Conservation (phyloP, 192 early-diverging fungal genomes). For the Umbelopsis ramanniana region DNA sequence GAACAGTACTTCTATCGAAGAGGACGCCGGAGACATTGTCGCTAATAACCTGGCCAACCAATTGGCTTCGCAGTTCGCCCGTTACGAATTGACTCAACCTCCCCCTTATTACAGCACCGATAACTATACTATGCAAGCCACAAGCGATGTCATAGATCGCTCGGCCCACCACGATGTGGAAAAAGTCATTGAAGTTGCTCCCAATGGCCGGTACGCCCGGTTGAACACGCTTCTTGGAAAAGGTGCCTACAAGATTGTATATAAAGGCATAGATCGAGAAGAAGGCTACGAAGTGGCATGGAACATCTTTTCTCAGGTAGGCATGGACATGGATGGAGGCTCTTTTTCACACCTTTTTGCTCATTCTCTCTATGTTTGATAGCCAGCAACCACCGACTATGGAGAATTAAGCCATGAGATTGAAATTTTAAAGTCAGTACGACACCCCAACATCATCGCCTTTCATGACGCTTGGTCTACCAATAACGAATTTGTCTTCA, state of each 20-base stretch:
- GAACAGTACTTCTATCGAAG: not conserved
- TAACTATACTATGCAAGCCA: slow-evolving; percentile 14
- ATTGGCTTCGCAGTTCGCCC: slow-evolving; percentile 5
- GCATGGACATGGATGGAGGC: too few relatives aligned
- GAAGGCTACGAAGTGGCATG: slow-evolving; percentile 93
- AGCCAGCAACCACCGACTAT: slow-evolving; percentile 26
- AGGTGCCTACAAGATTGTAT: slow-evolving; percentile 90
- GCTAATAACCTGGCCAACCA: not conserved
- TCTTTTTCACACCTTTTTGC: not conserved
- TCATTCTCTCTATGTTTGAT: not conserved
- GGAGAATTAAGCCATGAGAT: slow-evolving; percentile 52
- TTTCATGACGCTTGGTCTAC: slow-evolving; percentile 72
- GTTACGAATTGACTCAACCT: not conserved
- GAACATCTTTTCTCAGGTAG: slow-evolving; percentile 56
- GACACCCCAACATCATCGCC: slow-evolving; percentile 84
- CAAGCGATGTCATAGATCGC: slow-evolving; percentile 55
- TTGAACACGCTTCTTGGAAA: slow-evolving; percentile 72
- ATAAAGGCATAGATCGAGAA: slow-evolving; percentile 84
- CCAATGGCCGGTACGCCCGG: slow-evolving; percentile 57
- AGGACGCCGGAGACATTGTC: not conserved
- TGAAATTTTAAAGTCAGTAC: slow-evolving; percentile 76
- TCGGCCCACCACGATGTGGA: slow-evolving; percentile 56
- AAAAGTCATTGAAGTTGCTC: slow-evolving; percentile 57
- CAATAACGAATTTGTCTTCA: slow-evolving; percentile 71
- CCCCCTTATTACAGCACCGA: slow-evolving; percentile 3